Conservation (phyloP, 257 asterid species). For the Penstemon eatonii region DNA sequence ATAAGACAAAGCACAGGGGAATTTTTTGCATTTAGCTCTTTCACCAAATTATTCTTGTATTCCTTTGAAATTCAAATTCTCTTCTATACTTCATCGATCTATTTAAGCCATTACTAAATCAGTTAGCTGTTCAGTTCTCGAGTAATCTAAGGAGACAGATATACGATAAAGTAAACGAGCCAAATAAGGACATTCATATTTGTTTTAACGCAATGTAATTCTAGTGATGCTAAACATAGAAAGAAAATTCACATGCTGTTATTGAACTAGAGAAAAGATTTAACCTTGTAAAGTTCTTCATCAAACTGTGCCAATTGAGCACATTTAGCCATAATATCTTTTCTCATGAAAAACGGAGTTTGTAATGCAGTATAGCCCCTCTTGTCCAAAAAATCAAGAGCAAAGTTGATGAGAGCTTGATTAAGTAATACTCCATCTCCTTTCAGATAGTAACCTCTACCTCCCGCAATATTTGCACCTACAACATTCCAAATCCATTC, state of each 20-base stretch:
- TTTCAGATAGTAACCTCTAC: conserved; percentile 81
- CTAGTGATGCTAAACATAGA: neutral
- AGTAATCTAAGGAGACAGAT: neutral
- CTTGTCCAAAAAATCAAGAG: conserved; percentile 63
- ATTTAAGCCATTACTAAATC: neutral
- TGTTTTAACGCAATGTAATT: neutral
- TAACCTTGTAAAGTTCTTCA: conserved; percentile 93
- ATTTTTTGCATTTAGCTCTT: too few species aligned
- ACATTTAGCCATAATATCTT: conserved; percentile 90
- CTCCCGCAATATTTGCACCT: conserved; percentile 93
- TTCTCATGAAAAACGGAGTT: conserved; percentile 90
- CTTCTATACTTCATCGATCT: neutral
- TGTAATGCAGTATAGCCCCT: conserved; percentile 62
- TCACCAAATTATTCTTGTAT: neutral
- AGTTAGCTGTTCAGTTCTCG: neutral
- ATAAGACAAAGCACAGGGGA: too few species aligned
- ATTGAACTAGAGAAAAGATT: conserved; percentile 16
- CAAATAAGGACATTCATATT: too few species aligned
- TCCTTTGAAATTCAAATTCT: neutral
- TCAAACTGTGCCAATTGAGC: conserved; percentile 95
- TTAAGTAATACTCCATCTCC: conserved; percentile 84
- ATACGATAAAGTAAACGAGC: neutral
- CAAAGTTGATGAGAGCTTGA: conserved; percentile 82
- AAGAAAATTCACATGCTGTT: conserved; percentile 7
- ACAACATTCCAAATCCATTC: conserved; percentile 17